These are phyloP conservation scores for Pseudogymnoascus sp. DNA, from an alignment of 2,329 filamentous ascomycete species.

Conservation along the genomic window DNA sequence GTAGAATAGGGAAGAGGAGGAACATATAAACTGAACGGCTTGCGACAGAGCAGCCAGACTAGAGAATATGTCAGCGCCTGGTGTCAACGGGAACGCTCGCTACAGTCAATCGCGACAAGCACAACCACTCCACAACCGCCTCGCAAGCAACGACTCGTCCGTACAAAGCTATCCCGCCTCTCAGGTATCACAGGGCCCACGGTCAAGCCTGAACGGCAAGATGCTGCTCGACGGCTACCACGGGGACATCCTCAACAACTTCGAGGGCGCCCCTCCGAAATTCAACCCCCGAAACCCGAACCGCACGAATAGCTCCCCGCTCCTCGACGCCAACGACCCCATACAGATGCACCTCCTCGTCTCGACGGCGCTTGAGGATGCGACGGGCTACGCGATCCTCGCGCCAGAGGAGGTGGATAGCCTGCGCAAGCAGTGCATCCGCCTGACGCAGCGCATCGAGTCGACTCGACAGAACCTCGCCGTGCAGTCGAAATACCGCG, in stretches of 20 bases:
- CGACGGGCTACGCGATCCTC: constrained; percentile 74
- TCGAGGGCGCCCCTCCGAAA: constrained; percentile 44
- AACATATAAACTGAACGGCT: background rate
- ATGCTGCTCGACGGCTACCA: constrained; percentile 52
- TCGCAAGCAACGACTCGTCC: background rate
- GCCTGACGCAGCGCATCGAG: constrained; percentile 68
- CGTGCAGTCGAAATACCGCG: constrained; percentile 87
- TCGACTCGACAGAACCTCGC: constrained; percentile 74
- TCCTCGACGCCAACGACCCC: constrained; percentile 57
- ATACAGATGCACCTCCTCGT: constrained; percentile 88
- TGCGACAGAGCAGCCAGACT: background rate
- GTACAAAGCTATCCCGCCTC: background rate
- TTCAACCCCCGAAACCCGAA: constrained; percentile 51
- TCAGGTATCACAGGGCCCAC: background rate
- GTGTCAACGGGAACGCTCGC: background rate
- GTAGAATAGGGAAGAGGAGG: background rate
- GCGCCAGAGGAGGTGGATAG: constrained; percentile 87
- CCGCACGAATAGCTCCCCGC: constrained; percentile 46
- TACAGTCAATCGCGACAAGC: constrained; percentile 1
- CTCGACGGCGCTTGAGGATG: constrained; percentile 87
- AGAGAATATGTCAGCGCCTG: background rate
- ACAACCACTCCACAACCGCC: background rate
- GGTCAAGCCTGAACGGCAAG: constrained; percentile 31
- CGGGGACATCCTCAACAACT: constrained; percentile 44
- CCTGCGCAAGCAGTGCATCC: constrained; percentile 77